Percentiles rank a stretch among this genome's conserved stretches.
Evolutionary conservation across 2,329 filamentous ascomycete species (phyloP).

Genomic region (Paracorniculantispora psalliotae): DNA sequence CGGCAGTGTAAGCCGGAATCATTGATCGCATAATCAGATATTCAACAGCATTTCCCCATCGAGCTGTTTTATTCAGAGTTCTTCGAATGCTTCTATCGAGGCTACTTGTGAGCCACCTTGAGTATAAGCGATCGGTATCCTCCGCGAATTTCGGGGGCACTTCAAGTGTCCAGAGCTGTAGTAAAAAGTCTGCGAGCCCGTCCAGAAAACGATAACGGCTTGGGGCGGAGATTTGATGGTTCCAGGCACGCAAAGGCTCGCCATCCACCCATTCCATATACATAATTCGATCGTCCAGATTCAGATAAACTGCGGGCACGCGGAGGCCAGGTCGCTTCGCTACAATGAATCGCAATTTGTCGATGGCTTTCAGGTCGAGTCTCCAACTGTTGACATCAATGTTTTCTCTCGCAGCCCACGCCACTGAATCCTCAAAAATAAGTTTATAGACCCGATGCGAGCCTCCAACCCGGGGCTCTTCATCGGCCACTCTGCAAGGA

Average conservation of each 20-base stretch:
- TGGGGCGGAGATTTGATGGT: not conserved
- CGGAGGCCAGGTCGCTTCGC: not conserved
- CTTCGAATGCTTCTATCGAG: slow-evolving; percentile 1
- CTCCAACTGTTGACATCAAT: not conserved
- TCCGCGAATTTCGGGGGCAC: not conserved
- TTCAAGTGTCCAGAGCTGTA: slow-evolving; percentile 3
- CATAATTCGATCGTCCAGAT: not conserved
- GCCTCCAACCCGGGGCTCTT: not conserved
- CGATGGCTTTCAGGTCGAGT: not conserved
- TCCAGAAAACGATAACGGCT: not conserved
- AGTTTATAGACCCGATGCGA: not conserved
- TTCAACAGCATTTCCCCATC: slow-evolving; percentile 3
- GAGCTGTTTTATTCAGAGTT: not conserved
- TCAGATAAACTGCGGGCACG: not conserved
- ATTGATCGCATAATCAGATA: slow-evolving; percentile 11
- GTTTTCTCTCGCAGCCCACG: not conserved
- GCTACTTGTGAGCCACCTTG: slow-evolving; percentile 2
- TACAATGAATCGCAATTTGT: not conserved
- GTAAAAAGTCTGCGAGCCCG: not conserved
- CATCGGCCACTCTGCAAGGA: not conserved
- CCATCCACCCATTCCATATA: slow-evolving; percentile 2
- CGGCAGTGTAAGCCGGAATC: not conserved
- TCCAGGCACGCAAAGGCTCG: not conserved
- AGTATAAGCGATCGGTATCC: not conserved
- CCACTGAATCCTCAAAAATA: not conserved